Base-by-base conservation (phyloP, 2,329 filamentous ascomycete genomes). In the Plectosphaerella sp. region DNA sequence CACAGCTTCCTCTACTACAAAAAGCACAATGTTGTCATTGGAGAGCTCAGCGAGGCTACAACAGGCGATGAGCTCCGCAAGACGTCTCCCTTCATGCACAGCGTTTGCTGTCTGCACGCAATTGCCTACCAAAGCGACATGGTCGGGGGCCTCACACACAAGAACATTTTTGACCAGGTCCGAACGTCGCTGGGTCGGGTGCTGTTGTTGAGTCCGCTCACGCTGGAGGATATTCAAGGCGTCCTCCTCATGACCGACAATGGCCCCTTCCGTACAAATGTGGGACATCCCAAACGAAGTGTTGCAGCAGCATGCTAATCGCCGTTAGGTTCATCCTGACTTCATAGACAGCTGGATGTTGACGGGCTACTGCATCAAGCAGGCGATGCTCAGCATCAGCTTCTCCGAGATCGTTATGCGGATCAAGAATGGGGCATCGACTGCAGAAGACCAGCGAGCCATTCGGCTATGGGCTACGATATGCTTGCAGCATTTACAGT, bases 341-440 rank as follows among this genome's bases (percentile, higher is more conserved):
- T 73, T 73, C 45, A 64, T 73, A 20, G 71, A 73, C 45, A 73
- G 71, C 47, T 73, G 70, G 71, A 57, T 73, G 11, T 55, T 73
- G 42, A 72, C 67, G 3, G 70, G 71, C 1, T 71, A 72, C 46
- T 73, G 71, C 39, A 69, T 66, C 0, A 68, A 73, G 49, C 71
- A 74, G 51, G 69, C 70, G 2, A 74, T 74, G 69, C 56, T 74
- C 10, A 71, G 69, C 48, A 72, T 72, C 39, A 69, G 65, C 45
- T 73, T 74, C 46, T 72, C 71, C 1, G 68, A 67, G 42, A 69
- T 73, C 20, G 60, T 70, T n/a, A 61, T 59, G 36, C 65, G 67
- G 20, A 66, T 71, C 10, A 68, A 64, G 39, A 56, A 59, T 2
- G 64, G 65, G 10, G 61, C 56, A 9, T 61, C 65, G 2, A 68